These are phyloP conservation scores for Cladorrhinum sp. DNA, from an alignment of 2,329 filamentous ascomycete genomes.

Conservation along the genomic window DNA sequence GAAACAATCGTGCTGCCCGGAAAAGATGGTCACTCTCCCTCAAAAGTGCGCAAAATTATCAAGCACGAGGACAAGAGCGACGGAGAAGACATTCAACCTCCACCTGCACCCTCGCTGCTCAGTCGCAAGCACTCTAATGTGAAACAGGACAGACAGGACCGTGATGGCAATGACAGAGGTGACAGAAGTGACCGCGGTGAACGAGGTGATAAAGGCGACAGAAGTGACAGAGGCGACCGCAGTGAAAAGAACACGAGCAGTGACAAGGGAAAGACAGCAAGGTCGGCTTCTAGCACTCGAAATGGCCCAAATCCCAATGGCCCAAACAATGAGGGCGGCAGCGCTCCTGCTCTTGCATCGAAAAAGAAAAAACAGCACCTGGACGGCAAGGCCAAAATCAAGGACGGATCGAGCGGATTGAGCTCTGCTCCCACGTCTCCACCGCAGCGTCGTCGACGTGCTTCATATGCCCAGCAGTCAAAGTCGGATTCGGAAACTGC, in stretches of 20 bases:
- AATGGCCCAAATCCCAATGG: slow-evolving; percentile 30
- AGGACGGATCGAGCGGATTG: slow-evolving; percentile 54
- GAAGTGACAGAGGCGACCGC: slow-evolving; percentile 27
- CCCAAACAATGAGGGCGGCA: slow-evolving; percentile 23
- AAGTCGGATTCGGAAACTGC: slow-evolving; percentile 57
- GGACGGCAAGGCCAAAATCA: slow-evolving; percentile 43
- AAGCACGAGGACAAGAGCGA: slow-evolving; percentile 65
- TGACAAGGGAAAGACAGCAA: slow-evolving; percentile 31
- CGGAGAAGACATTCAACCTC: slow-evolving; percentile 45
- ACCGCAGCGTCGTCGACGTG: slow-evolving; percentile 40
- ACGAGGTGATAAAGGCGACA: slow-evolving; percentile 24
- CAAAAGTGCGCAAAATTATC: slow-evolving; percentile 60
- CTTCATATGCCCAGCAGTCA: slow-evolving; percentile 32
- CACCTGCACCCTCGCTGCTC: slow-evolving; percentile 30
- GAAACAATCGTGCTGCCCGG: slow-evolving; percentile 68
- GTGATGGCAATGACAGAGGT: slow-evolving; percentile 12
- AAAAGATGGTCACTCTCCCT: slow-evolving; percentile 62
- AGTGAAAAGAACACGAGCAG: background rate
- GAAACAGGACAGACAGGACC: slow-evolving; percentile 32
- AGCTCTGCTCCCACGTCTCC: slow-evolving; percentile 58
- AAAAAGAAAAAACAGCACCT: slow-evolving; percentile 53
- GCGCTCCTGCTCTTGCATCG: slow-evolving; percentile 34
- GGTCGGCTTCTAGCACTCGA: slow-evolving; percentile 23
- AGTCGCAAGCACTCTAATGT: slow-evolving; percentile 35
- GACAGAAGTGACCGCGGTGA: too few species aligned